These are phyloP conservation scores for Penicillium pancosmium DNA, from an alignment of 495 filamentous ascomycete genomes.

Conservation along the genomic window DNA sequence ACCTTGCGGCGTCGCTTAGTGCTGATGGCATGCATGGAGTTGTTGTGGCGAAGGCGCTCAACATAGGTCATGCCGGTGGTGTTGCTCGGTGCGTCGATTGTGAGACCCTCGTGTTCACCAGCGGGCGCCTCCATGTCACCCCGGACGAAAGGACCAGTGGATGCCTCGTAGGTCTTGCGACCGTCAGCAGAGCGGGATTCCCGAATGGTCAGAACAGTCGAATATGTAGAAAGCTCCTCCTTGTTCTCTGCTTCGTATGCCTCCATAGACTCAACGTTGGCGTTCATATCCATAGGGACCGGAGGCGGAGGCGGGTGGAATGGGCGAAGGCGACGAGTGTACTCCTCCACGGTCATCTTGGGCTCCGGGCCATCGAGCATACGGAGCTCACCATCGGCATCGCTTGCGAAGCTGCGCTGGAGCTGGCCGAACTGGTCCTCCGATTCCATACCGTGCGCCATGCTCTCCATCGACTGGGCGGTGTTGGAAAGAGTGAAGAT, in stretches of 20 bases:
- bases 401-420: constrained; percentile 46
- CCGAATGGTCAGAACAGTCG: constrained; percentile 78
- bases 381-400: constrained; percentile 52
- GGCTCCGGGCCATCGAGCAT: constrained; percentile 45
- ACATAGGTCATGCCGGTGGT: constrained; percentile 41
- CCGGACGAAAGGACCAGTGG: constrained; percentile 45
- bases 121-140: constrained; percentile 41
- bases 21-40: constrained; percentile 67
- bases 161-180: constrained; percentile 60
- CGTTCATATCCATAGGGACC: constrained; percentile 47
- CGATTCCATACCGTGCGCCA: constrained; percentile 49
- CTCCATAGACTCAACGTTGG: constrained; percentile 21
- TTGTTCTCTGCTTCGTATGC: constrained; percentile 23
- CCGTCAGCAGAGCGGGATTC: constrained; percentile 74
- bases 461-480: constrained; percentile 70
- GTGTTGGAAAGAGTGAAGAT: constrained; percentile 76
- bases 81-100: constrained; percentile 38
- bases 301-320: constrained; percentile 80
- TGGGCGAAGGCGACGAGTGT: constrained; percentile 65
- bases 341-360: constrained; percentile 53
- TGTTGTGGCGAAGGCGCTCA: constrained; percentile 43
- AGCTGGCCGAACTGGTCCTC: constrained; percentile 54
- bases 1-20: constrained; percentile 84
- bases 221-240: constrained; percentile 62
- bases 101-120: constrained; percentile 27